Percentiles rank a stretch among this genome's conserved stretches.
Evolutionary conservation across 2,329 filamentous ascomycete species (phyloP).

Genomic region (Neocucurbitaria cava): DNA sequence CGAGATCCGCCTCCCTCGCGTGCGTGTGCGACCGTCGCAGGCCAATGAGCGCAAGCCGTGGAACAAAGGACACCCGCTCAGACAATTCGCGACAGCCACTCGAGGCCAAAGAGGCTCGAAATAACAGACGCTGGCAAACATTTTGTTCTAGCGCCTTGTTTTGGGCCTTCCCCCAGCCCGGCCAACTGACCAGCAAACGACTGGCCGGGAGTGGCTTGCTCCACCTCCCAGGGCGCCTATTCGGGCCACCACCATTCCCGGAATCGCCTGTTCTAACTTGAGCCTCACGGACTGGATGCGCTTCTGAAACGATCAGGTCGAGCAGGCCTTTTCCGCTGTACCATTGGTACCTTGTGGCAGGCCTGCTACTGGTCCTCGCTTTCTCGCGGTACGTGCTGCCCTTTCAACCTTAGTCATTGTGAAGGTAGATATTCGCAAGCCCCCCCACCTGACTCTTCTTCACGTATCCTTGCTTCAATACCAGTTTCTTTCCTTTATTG

Average conservation of each 20-base stretch:
- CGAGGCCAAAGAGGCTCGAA: constrained; percentile 36
- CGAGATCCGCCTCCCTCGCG: constrained; percentile 27
- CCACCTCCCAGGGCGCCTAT: constrained; percentile 48
- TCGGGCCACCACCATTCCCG: constrained; percentile 41
- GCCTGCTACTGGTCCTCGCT: constrained; percentile 48
- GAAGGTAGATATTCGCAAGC: constrained; percentile 35
- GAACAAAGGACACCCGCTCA: constrained; percentile 44
- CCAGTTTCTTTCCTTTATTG: constrained; percentile 40
- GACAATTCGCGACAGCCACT: constrained; percentile 40
- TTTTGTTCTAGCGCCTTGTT: constrained; percentile 42
- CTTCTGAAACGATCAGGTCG: constrained; percentile 51
- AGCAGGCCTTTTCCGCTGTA: constrained; percentile 47
- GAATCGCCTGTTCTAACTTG: constrained; percentile 49
- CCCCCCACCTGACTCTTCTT: constrained; percentile 19
- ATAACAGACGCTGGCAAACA: constrained; percentile 32
- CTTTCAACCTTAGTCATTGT: constrained; percentile 37
- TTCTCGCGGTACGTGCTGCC: constrained; percentile 49
- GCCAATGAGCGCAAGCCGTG: constrained; percentile 47
- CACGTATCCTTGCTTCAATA: constrained; percentile 27
- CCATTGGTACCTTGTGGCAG: constrained; percentile 44
- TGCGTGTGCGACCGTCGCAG: constrained; percentile 30
- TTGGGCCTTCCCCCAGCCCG: constrained; percentile 43
- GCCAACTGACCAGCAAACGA: constrained; percentile 44
- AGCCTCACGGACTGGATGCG: constrained; percentile 51
- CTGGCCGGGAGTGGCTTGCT: constrained; percentile 46